Conservation (phyloP, 1,284 basidiomycete species). For the Agaricales sp. region DNA sequence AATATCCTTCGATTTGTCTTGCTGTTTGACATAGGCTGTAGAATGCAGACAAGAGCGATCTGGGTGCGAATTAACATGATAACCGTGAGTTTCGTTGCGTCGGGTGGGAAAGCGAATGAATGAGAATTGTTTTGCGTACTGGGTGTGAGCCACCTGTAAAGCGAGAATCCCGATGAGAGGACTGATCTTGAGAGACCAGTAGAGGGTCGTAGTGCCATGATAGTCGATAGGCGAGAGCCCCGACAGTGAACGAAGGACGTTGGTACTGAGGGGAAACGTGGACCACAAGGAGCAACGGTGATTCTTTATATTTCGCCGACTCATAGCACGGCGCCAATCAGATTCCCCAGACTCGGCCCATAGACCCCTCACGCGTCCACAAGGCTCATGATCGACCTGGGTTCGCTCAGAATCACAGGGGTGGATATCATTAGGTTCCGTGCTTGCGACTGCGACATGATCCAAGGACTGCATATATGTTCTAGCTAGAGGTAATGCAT, state of each 20-base stretch:
- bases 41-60: slow-evolving; percentile 23
- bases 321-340: neutral
- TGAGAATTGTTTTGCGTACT: neutral
- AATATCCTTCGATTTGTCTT: neutral
- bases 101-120: neutral
- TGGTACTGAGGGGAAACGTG: neutral
- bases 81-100: neutral
- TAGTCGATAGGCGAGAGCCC: neutral
- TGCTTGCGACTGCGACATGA: too few species aligned
- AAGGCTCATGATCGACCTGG: too few species aligned
- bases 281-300: neutral
- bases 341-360: neutral
- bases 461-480: too few species aligned
- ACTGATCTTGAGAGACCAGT: neutral
- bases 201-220: neutral
- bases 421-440: too few species aligned
- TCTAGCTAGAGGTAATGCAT: too few species aligned
- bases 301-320: neutral
- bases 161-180: neutral
- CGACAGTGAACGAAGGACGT: neutral
- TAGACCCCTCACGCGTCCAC: too few species aligned
- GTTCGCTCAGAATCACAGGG: too few species aligned
- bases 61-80: slow-evolving; percentile 43
- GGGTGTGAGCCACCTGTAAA: neutral
- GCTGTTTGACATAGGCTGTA: neutral